Base-by-base conservation (phyloP, 1,284 basidiomycete species). In the Cryptococcus sp. region DNA sequence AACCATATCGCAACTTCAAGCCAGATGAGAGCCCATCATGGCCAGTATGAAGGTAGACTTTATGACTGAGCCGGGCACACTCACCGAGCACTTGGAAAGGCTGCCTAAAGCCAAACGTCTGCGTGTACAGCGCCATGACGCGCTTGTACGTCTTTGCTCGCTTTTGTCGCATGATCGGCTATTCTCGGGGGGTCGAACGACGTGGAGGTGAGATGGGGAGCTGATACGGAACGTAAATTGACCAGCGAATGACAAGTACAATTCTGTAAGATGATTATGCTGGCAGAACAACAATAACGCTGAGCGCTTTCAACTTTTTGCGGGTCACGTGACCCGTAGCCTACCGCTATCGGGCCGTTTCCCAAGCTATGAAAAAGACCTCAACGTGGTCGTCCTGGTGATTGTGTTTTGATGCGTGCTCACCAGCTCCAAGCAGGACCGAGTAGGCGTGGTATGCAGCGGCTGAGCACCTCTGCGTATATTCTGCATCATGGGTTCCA, bases 131-230 rank as follows among this genome's bases (percentile, higher is more conserved):
- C 40, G 86, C 83, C 92, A 97, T 96, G 50, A 93, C 87, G 73
- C 92, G 91, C 70, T 88, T 86, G 79, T 95, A 95, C 1, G 87
- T 85, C 79, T 97, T 97, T 47, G 92, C 90, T 73, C 93, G 83
- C 79, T 91, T 94, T 80, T 94, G 91, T 60, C 92, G 83, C 93
- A 97, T 97, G 59, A 10, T 8, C 10, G 10, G 30, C 2, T 10
- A 10, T 2, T 35, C 3, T 35, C 13, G 10, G 10, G 30, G 7
- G 30, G 30, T 10, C 30, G 30, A 35, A 8, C 3, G 8, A 8
- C 5, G 8, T 35, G 2, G 3, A 35, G 5, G 13, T 5, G 3
- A 2, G 30, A 10, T 35, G 2, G 8, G 30, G 10, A 35, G 30
- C 30, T 35, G 27, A 10, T 30, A 5, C 27, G 27, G 13, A 8